Evolutionary conservation across 2,329 filamentous ascomycete species (phyloP), one percentile per base, ranked within the genome.

Genomic region (Leptosphaerulina australis): DNA sequence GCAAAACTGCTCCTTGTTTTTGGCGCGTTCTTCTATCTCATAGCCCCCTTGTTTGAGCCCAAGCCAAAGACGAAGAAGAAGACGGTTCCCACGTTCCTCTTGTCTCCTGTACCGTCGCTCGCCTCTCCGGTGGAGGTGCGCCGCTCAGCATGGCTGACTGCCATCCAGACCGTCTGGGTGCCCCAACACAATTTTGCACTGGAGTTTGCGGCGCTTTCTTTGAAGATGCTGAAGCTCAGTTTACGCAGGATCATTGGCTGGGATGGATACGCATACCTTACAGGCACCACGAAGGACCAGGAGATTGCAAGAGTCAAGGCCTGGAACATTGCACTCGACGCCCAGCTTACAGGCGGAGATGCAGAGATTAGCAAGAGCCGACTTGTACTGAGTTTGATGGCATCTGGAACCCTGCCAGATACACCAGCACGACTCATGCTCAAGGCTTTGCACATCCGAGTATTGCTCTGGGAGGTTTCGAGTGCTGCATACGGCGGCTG

Each of bases 251-350:
- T 89, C 0, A 84, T 96, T 55, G 92, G 93, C 29, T 81, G 86
- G 59, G 82, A 87, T 21, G 80, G 87, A 8, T 97, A 94, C 69
- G 87, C 91, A 48, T 81, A 85, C 67, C 76, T 96, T 29, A 93
- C 89, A 2, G 90, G 91, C 0, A 83, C 88, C 37, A 93, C 88
- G 1, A 85, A 88, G 59, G 91, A 96, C 50, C 87, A 96, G 70
- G 93, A 97, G 71, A 84, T 83, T 41, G 92, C 90, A 5, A 84
- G 93, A 21, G 83, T 96, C 64, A 94, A 96, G 75, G 90, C 91
- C 0, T 97, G 93, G 93, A 83, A 88, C 25, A 96, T 96, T 64
- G 92, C 92, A 11, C 82, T 97, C 45, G 93, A 97, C 72, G 91
- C 93, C 20, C 93, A 97, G 71, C 81, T 97, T 15, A 90, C 90